phyloP scores from a whole-genome alignment of 1,284 basidiomycete genomes.

The Ceratobasidium sp. region DNA sequence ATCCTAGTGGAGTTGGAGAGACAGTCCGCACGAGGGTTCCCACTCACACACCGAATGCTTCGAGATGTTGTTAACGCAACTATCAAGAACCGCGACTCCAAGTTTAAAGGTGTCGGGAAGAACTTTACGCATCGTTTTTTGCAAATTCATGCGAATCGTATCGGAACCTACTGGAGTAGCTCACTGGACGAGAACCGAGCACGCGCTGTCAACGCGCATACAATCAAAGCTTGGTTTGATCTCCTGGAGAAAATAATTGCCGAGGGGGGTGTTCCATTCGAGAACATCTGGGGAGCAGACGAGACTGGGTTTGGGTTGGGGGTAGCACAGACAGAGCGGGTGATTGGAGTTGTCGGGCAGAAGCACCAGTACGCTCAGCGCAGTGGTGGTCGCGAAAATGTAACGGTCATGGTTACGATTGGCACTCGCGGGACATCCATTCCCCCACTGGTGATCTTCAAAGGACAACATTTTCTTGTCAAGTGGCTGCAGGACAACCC shows the following conservation, averaged over 20 bases:
- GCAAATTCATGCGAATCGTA: slow-evolving; percentile 43
- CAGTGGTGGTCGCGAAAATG: slow-evolving; percentile 56
- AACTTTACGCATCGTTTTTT: slow-evolving; percentile 49
- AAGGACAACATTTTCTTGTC: slow-evolving; percentile 56
- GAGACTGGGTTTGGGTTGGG: slow-evolving; percentile 57
- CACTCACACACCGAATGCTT: background rate
- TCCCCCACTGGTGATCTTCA: slow-evolving; percentile 59
- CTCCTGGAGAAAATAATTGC: slow-evolving; percentile 51
- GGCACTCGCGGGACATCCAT: slow-evolving; percentile 57
- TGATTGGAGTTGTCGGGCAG: slow-evolving; percentile 54
- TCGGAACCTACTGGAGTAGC: slow-evolving; percentile 55
- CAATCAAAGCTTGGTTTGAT: slow-evolving; percentile 54
- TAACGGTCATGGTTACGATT: slow-evolving; percentile 59
- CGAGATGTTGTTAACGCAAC: background rate
- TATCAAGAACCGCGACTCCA: background rate
- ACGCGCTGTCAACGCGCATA: slow-evolving; percentile 53
- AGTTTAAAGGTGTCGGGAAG: slow-evolving; percentile 35
- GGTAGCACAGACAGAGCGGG: slow-evolving; percentile 52
- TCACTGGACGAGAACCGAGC: slow-evolving; percentile 54
- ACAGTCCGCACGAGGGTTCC: background rate
- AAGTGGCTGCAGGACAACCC: slow-evolving; percentile 54
- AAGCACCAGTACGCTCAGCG: slow-evolving; percentile 57
- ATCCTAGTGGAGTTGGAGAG: slow-evolving; percentile 2
- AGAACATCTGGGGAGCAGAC: slow-evolving; percentile 60
- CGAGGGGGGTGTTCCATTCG: slow-evolving; percentile 50